A percentile compares a stretch with the other conserved stretches of the same genome.
Evolutionary conservation across 78 protist species (phyloP).

Genomic region (Isochrysis galbana): DNA sequence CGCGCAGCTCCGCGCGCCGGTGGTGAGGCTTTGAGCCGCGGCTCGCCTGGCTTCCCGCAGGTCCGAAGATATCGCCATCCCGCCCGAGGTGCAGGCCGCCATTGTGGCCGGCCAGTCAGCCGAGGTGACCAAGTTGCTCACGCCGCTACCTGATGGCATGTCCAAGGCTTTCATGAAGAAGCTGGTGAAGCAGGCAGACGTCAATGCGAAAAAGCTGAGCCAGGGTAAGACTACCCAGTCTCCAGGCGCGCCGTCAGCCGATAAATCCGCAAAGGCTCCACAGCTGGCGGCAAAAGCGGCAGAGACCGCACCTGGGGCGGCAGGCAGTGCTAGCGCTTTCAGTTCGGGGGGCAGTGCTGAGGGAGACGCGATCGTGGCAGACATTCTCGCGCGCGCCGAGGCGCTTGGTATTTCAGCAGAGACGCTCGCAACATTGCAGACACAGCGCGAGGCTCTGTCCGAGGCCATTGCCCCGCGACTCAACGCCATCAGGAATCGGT

Average conservation of each 20-base stretch:
- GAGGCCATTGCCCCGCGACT: neutral
- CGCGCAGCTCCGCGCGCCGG: no score
- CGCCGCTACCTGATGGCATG: neutral
- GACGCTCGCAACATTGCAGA: neutral
- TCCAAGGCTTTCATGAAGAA: neutral
- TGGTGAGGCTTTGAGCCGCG: no score
- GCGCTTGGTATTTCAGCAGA: neutral
- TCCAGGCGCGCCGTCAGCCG: neutral
- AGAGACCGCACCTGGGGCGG: neutral
- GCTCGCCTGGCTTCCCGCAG: neutral
- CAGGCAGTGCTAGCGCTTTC: no score
- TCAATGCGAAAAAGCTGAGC: neutral
- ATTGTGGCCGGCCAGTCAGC: neutral
- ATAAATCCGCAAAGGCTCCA: neutral
- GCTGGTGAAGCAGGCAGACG: slow-evolving; percentile 17
- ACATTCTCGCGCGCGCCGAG: neutral
- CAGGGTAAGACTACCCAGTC: neutral
- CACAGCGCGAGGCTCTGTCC: neutral
- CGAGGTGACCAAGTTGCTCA: neutral
- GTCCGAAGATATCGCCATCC: neutral
- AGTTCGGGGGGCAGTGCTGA: neutral
- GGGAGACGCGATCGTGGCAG: neutral
- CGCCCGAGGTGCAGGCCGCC: neutral
- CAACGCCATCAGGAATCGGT: neutral
- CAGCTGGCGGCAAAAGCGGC: neutral